phyloP scores from a whole-genome alignment of 1,139 yeast genomes.

The Geotrichum bryndzae region DNA sequence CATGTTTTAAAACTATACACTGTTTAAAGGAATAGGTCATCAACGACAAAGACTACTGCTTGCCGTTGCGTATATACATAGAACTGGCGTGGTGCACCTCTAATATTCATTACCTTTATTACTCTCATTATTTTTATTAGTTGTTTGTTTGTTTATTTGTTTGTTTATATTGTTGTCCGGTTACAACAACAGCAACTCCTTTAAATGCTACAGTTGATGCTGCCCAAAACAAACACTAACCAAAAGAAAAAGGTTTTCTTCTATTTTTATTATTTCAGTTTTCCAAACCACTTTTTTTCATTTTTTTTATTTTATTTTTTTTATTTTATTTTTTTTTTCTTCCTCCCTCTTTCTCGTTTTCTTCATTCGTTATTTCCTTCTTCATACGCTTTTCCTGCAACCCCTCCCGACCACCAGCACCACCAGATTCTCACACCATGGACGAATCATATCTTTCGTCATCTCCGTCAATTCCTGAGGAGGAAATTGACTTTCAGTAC shows the following conservation, averaged over 20 bases:
- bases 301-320: too few relatives aligned
- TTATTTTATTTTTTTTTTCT: too few relatives aligned
- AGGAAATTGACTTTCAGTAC: conserved; percentile 76
- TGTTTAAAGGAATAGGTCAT: too few relatives aligned
- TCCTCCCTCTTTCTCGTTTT: not conserved
- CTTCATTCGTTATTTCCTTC: not conserved
- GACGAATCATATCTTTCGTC: conserved; percentile 27
- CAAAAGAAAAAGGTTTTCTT: not conserved
- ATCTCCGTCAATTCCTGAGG: conserved; percentile 49
- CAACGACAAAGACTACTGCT: too few relatives aligned
- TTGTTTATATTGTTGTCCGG: not conserved
- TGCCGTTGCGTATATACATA: too few relatives aligned
- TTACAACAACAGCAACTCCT: not conserved
- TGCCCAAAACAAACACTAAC: not conserved
- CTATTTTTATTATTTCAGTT: not conserved
- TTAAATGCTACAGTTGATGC: not conserved
- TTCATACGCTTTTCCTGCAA: not conserved
- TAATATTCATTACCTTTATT: not conserved
- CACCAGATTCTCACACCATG: not conserved
- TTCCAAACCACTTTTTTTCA: not conserved
- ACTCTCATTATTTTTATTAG: not conserved
- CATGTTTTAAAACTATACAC: too few relatives aligned
- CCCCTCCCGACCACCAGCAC: not conserved
- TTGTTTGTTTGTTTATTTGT: not conserved
- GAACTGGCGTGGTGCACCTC: too few relatives aligned